Evolutionary conservation across 163 green algal genomes (phyloP).

Genomic region (Trebouxiophyceae sp.): DNA sequence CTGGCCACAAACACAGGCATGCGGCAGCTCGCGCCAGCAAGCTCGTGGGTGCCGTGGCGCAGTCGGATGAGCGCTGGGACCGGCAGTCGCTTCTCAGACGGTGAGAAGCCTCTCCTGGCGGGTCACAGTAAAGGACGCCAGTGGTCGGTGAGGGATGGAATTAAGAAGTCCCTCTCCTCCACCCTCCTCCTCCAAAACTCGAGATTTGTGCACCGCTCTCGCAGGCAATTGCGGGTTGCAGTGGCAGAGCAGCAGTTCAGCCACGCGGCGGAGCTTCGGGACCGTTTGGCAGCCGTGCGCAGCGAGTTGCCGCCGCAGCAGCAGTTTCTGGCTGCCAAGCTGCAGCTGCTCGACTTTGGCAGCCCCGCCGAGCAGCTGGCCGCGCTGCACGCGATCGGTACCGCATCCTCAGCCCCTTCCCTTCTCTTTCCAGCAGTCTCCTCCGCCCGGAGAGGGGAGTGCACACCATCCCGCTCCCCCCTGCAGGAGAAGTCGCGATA

Average conservation of each 20-base stretch:
- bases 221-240: conserved; percentile 33
- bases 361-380: conserved; percentile 4
- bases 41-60: background rate
- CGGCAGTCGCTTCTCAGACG: background rate
- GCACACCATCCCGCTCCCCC: too few relatives aligned
- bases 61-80: background rate
- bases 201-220: too few relatives aligned
- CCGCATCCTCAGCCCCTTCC: background rate
- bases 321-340: conserved; percentile 39
- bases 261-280: conserved; percentile 25
- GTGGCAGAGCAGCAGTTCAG: conserved; percentile 35
- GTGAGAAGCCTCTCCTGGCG: background rate
- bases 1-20: too few relatives aligned
- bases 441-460: too few relatives aligned
- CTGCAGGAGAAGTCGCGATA: conserved; percentile 23
- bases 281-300: conserved; percentile 19
- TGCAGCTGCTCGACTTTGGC: conserved; percentile 22
- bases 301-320: conserved; percentile 31
- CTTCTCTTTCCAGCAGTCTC: background rate
- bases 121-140: background rate
- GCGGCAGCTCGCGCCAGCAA: too few relatives aligned
- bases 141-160: background rate
- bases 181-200: too few relatives aligned
- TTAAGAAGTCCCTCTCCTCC: background rate
- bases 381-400: conserved; percentile 3